A percentile compares a stretch with the other conserved stretches of the same genome.
These are phyloP conservation scores for Penicillium bovifimosum DNA, from an alignment of 495 filamentous ascomycete species.

Conservation along the genomic window DNA sequence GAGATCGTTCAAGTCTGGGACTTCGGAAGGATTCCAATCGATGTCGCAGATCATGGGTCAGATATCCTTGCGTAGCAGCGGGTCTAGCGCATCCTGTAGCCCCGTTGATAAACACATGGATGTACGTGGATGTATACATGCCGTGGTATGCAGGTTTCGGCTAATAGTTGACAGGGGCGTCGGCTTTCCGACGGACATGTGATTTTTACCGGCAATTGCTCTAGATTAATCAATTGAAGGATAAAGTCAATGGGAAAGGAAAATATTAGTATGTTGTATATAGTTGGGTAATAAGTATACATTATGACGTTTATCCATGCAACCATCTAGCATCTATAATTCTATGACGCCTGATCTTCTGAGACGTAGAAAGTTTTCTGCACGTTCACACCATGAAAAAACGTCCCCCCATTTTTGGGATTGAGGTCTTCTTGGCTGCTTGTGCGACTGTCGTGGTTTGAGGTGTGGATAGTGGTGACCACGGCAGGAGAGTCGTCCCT, in stretches of 20 bases:
- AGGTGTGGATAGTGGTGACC: slow-evolving; percentile 31
- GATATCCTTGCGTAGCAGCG: background rate
- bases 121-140: background rate
- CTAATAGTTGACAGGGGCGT: background rate
- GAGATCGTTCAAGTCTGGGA: background rate
- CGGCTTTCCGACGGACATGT: background rate
- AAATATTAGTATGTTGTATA: background rate
- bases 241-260: background rate
- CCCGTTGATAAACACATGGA: background rate
- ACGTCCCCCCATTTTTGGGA: slow-evolving; percentile 20
- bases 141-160: background rate
- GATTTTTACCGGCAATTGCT: too few species aligned
- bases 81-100: background rate
- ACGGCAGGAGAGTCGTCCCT: slow-evolving; percentile 23
- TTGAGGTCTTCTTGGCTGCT: slow-evolving; percentile 40
- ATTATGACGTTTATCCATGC: background rate
- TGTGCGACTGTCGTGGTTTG: slow-evolving; percentile 22
- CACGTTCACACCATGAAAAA: slow-evolving; percentile 33
- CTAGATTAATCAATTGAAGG: background rate
- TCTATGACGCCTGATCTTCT: slow-evolving; percentile 14
- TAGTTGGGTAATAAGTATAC: background rate
- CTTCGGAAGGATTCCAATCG: too few species aligned
- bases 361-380: slow-evolving; percentile 39
- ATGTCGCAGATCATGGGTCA: background rate
- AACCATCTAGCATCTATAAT: background rate